These are phyloP conservation scores for Actinidia chinensis DNA, from an alignment of 179 eudicot genomes.

Conservation along the genomic window DNA sequence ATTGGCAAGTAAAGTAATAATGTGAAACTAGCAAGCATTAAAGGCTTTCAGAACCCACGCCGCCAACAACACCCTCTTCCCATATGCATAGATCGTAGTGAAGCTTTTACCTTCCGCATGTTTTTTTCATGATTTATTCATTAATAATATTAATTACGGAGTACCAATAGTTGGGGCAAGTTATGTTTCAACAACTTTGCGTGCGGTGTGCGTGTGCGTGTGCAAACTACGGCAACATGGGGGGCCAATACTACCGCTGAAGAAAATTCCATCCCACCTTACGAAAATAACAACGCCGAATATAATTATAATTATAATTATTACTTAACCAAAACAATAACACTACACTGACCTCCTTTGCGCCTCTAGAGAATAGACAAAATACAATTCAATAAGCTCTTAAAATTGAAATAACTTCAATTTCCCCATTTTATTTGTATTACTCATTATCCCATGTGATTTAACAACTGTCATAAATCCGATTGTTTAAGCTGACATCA, in stretches of 20 bases:
- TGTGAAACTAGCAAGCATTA: background rate
- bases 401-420: too few relatives aligned
- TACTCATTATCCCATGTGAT: too few relatives aligned
- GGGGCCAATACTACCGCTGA: background rate
- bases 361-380: too few relatives aligned
- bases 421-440: too few relatives aligned
- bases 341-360: too few relatives aligned
- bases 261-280: conserved; percentile 10
- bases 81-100: background rate
- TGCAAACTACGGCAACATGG: background rate
- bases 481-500: too few relatives aligned
- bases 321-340: too few relatives aligned
- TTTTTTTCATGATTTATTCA: background rate
- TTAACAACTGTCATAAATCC: too few relatives aligned
- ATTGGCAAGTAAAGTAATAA: background rate
- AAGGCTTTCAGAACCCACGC: too few relatives aligned
- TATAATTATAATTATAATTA: too few relatives aligned
- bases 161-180: background rate
- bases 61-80: too few relatives aligned
- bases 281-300: background rate
- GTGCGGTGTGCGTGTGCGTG: background rate
- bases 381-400: too few relatives aligned
- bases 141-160: background rate
- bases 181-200: background rate
- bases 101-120: background rate